Conservation (phyloP, 371 early-diverging fungal species). For the Mucor saturninus region DNA sequence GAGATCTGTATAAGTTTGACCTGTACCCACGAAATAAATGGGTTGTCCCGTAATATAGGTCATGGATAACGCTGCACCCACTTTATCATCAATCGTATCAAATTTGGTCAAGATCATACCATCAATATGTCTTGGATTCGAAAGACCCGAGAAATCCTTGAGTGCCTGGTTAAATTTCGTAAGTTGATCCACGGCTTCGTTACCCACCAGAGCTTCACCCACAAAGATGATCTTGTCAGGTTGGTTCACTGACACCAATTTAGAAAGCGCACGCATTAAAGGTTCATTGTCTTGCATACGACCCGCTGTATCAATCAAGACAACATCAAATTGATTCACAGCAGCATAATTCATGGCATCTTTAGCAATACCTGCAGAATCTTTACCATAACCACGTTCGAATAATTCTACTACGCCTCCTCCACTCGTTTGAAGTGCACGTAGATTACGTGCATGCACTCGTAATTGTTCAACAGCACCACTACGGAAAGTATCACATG, state of each 20-base stretch:
- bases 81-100: constrained; percentile 99
- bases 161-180: constrained; percentile 97
- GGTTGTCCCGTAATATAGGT: constrained; percentile 95
- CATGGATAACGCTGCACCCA: constrained; percentile 98
- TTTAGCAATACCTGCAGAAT: constrained; percentile 97
- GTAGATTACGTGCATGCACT: constrained; percentile 92
- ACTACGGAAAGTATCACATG: constrained; percentile 99
- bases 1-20: constrained; percentile 98
- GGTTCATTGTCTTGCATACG: constrained; percentile 99
- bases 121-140: constrained; percentile 91
- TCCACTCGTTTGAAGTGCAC: constrained; percentile 73
- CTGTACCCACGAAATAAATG: constrained; percentile 99
- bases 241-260: constrained; percentile 92
- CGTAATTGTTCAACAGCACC: constrained; percentile 99
- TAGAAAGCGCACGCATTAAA: constrained; percentile 96
- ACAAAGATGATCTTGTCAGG: constrained; percentile 99
- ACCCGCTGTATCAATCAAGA: constrained; percentile 99
- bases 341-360: constrained; percentile 88
- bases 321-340: constrained; percentile 90
- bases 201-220: constrained; percentile 99
- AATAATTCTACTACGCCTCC: constrained; percentile 86
- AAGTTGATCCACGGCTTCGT: constrained; percentile 97
- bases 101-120: constrained; percentile 98
- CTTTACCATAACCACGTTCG: constrained; percentile 99
- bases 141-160: constrained; percentile 82